A percentile compares a stretch with the other conserved stretches of the same genome.
Conservation (phyloP, 2,329 filamentous ascomycete genomes). For the Spiromastix sp. region DNA sequence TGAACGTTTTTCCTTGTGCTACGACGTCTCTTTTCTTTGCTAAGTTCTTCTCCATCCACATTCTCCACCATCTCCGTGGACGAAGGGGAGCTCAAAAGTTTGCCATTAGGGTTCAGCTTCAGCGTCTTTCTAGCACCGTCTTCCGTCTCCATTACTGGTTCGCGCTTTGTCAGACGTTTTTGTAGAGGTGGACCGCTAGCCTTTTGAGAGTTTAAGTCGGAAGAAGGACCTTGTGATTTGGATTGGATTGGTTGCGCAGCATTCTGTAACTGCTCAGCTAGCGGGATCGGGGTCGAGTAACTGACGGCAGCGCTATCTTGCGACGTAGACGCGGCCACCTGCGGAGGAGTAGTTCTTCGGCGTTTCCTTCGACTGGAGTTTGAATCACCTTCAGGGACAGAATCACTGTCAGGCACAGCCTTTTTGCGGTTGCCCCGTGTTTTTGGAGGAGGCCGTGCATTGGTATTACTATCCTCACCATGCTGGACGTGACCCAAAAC, state of each 20-base stretch:
- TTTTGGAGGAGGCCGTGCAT: no score
- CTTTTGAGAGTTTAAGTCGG: no score
- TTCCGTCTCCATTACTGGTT: no score
- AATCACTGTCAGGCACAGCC: background rate
- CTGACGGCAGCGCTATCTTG: no score
- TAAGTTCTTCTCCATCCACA: conserved; percentile 7
- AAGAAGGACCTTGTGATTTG: no score
- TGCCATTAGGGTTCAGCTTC: conserved; percentile 34
- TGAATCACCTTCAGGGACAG: conserved; percentile 16
- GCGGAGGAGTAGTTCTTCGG: conserved; percentile 15
- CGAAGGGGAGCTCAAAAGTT: conserved; percentile 29
- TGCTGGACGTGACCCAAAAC: no score
- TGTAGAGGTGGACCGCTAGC: no score
- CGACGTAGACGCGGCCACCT: no score
- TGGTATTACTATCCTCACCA: no score
- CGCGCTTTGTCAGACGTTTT: no score
- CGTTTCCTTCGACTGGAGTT: conserved; percentile 26
- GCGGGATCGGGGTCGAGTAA: no score
- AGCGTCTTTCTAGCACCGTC: conserved; percentile 32
- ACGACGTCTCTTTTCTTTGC: conserved; percentile 1
- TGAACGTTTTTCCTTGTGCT: conserved; percentile 25
- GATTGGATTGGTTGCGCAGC: background rate
- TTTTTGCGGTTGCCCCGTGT: no score
- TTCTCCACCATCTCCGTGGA: conserved; percentile 12
- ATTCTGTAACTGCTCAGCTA: background rate